Percentiles rank a stretch among this genome's conserved stretches.
These are phyloP conservation scores for Biancaea sappan DNA, from an alignment of 306 rosid genomes.

Conservation along the genomic window DNA sequence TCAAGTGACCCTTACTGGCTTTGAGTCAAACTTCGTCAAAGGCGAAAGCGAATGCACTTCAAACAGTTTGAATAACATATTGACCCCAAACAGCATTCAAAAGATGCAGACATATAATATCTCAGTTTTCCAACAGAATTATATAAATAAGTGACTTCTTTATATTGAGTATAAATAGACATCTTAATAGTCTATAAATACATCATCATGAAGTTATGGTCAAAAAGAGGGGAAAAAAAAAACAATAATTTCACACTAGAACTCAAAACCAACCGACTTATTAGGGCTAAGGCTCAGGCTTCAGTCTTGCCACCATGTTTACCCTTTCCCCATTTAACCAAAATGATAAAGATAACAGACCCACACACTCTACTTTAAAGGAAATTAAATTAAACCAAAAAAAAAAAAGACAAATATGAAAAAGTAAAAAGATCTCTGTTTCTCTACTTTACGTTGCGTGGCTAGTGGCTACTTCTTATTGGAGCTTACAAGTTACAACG, in stretches of 20 bases:
- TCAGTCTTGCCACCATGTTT: not conserved
- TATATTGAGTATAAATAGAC: constrained; percentile 11
- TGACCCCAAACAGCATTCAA: too few species aligned
- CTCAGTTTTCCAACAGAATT: too few species aligned
- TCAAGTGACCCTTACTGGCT: too few species aligned
- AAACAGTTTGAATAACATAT: too few species aligned
- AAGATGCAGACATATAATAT: too few species aligned
- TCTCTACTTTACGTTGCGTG: not conserved
- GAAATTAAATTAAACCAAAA: not conserved
- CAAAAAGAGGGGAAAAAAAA: too few species aligned
- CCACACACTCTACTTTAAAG: not conserved
- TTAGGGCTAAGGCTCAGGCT: too few species aligned
- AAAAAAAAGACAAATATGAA: not conserved
- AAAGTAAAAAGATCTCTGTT: not conserved
- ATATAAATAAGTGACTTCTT: not conserved
- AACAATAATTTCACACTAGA: not conserved
- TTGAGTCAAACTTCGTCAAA: too few species aligned
- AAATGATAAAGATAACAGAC: not conserved
- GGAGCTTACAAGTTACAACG: constrained; percentile 45
- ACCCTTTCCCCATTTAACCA: not conserved
- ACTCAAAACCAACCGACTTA: not conserved
- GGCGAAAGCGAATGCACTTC: too few species aligned
- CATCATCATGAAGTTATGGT: constrained; percentile 3
- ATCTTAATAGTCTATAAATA: not conserved
- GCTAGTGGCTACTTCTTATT: too few species aligned